Evolutionary conservation across 2,329 filamentous ascomycete genomes (phyloP).

Genomic region (Paramyrothecium sp.): DNA sequence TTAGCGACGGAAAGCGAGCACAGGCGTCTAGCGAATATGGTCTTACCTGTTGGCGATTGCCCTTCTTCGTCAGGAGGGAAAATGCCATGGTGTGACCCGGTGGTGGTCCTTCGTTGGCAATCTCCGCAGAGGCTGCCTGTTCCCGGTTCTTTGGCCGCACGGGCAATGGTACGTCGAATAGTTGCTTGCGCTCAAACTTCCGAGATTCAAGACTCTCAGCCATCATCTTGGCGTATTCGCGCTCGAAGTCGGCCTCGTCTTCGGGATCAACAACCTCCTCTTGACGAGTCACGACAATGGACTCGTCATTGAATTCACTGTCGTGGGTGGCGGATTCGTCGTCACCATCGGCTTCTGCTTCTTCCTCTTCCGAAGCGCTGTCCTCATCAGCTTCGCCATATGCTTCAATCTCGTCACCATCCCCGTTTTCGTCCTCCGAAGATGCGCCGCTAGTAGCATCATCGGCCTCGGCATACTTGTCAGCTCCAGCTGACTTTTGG

Average conservation of each 20-base stretch:
- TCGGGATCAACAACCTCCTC: conserved; percentile 91
- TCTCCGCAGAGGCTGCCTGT: conserved; percentile 28
- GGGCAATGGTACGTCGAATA: conserved; percentile 96
- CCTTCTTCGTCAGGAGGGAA: conserved; percentile 90
- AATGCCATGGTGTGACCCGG: conserved; percentile 80
- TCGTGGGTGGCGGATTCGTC: conserved; percentile 48
- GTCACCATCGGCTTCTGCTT: conserved; percentile 40
- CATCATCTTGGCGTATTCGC: conserved; percentile 98
- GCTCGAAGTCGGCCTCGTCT: conserved; percentile 94
- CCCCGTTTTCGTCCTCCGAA: conserved; percentile 74
- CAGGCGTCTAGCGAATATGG: not conserved
- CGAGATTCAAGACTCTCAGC: conserved; percentile 92
- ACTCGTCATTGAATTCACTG: conserved; percentile 77
- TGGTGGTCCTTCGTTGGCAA: conserved; percentile 16
- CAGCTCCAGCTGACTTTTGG: conserved; percentile 74
- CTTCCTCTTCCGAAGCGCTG: conserved; percentile 59
- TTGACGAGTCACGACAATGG: conserved; percentile 86
- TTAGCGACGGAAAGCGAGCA: conserved; percentile 11
- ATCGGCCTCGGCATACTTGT: conserved; percentile 68
- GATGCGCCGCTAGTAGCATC: conserved; percentile 68
- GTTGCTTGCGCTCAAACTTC: conserved; percentile 90
- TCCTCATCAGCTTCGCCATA: conserved; percentile 61
- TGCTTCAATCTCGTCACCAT: conserved; percentile 62
- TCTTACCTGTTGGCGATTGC: conserved; percentile 85
- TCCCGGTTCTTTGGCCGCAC: conserved; percentile 74